Evolutionary conservation across 78 protist species (phyloP).

Genomic region (Paratrimastix pyriformis): DNA sequence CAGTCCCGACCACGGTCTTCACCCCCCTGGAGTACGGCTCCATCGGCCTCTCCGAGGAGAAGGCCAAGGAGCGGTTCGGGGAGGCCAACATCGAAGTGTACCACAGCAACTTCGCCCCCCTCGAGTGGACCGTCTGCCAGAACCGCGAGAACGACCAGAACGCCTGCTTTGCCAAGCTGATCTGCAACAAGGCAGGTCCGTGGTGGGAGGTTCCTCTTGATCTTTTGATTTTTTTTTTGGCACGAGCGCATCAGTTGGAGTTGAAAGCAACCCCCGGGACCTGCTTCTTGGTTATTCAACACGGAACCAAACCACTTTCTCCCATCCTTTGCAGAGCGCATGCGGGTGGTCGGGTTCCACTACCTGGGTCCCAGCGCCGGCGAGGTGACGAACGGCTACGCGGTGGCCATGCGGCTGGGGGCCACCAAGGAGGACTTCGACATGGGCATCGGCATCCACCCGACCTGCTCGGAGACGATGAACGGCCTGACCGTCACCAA

Average conservation of each 20-base stretch:
- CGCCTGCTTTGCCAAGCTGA: conserved; percentile 46
- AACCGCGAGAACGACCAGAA: conserved; percentile 35
- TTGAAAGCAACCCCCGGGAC: background rate
- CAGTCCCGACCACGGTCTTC: conserved; percentile 86
- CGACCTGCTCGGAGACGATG: conserved; percentile 43
- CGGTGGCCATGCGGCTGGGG: conserved; percentile 44
- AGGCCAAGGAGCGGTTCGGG: conserved; percentile 55
- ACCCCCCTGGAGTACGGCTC: conserved; percentile 87
- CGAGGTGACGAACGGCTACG: conserved; percentile 77
- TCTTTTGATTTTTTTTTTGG: background rate
- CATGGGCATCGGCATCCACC: conserved; percentile 85
- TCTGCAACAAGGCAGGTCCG: conserved; percentile 12
- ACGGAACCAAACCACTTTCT: background rate
- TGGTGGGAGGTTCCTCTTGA: background rate
- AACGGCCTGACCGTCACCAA: conserved; percentile 10
- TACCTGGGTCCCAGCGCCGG: conserved; percentile 80
- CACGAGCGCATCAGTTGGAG: background rate
- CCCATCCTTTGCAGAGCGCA: background rate
- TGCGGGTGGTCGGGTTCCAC: conserved; percentile 69
- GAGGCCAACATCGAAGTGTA: conserved; percentile 66
- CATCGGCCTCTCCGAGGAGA: conserved; percentile 72
- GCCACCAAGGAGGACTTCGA: conserved; percentile 71
- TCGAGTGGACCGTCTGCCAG: conserved; percentile 63
- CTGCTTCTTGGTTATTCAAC: background rate
- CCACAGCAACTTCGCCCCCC: conserved; percentile 43